Base-by-base conservation (phyloP, 208 protist genomes). In the Leptomonas seymouri region DNA sequence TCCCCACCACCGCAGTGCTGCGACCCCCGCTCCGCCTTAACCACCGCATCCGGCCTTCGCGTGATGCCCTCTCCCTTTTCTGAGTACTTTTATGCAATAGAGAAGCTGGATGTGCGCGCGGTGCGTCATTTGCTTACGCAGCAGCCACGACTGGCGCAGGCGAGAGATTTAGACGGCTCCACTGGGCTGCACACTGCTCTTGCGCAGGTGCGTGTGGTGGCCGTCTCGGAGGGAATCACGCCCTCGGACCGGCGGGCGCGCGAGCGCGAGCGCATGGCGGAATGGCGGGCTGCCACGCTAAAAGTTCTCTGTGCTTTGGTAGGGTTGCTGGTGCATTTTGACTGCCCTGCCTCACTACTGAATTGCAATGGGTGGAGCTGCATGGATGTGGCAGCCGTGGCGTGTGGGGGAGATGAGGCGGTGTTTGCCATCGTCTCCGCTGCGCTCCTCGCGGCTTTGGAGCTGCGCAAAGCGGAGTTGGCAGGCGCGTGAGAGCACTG, bases 21-120 rank as follows among this genome's bases (percentile, higher is more conserved):
- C 8, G 21, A n/a, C 14, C 36, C 3, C 16, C 3, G 41, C 27
- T 15, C 14, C 23, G 28, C 20, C 31, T 3, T 48, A 4, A 18
- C n/a, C 55, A 4, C 0, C 42, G 42, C 41, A 1, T 12, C 18
- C 11, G 28, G 44, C 27, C 31, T 58, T 7, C 57, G 25, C 30
- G 46, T 67, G 9, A 34, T 82, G 44, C 89, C 89, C 7, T 57
- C 71, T 5, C 77, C 85, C 0, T 74, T 95, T 4, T 59, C 71
- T 2, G 81, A 88, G 64, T 72, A 67, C 44, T 86, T 93, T 67
- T 89, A 82, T 49, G 71, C 90, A 16, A 65, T 92, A 3, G 84
- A 87, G 45, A 78, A 84, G 30, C 71, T 93, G 50, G 83, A 93
- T 59, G 45, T 90, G 34, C 23, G 64, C 2, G 81, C 78, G 8